Evolutionary conservation across 169 alveolate genomes (phyloP).

Genomic region (Sarcocystis neurona): DNA sequence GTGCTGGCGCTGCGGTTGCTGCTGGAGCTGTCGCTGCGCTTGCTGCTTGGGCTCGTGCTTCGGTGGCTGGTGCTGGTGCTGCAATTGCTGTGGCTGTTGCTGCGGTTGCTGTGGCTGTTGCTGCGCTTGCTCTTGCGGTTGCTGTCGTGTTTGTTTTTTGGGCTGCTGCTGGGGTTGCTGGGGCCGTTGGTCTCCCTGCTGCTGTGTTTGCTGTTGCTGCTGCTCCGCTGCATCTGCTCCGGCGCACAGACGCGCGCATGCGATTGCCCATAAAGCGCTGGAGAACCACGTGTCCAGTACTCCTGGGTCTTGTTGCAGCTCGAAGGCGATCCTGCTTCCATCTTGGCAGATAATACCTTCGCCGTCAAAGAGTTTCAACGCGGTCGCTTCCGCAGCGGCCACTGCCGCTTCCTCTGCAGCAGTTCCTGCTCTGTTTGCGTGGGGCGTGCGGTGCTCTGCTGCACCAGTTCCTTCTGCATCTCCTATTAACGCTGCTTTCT

Average conservation of each 20-base stretch:
- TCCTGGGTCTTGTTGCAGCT: conserved; percentile 91
- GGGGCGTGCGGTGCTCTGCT: too few relatives aligned
- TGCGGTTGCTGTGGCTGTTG: too few relatives aligned
- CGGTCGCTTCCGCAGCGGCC: neutral
- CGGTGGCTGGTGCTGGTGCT: too few relatives aligned
- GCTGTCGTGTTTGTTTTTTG: neutral
- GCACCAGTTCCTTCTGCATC: too few relatives aligned
- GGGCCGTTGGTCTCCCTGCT: too few relatives aligned
- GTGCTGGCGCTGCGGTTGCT: neutral
- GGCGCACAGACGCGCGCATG: conserved; percentile 53
- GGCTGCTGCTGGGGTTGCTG: neutral
- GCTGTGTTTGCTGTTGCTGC: neutral
- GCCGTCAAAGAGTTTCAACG: neutral
- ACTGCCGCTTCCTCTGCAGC: neutral
- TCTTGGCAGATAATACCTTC: neutral
- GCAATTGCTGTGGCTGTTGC: too few relatives aligned
- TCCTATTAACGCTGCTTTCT: too few relatives aligned
- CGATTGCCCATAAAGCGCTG: conserved; percentile 95
- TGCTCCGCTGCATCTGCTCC: neutral
- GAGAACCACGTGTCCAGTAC: conserved; percentile 99
- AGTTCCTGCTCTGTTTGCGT: too few relatives aligned
- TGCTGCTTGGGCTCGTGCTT: neutral
- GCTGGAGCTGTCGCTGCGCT: neutral
- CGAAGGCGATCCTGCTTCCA: neutral
- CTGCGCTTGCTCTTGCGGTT: too few relatives aligned